Percentiles rank a stretch among this genome's conserved stretches.
These are phyloP conservation scores for Clavariopsis aquatica DNA, from an alignment of 495 filamentous ascomycete species.

Conservation along the genomic window DNA sequence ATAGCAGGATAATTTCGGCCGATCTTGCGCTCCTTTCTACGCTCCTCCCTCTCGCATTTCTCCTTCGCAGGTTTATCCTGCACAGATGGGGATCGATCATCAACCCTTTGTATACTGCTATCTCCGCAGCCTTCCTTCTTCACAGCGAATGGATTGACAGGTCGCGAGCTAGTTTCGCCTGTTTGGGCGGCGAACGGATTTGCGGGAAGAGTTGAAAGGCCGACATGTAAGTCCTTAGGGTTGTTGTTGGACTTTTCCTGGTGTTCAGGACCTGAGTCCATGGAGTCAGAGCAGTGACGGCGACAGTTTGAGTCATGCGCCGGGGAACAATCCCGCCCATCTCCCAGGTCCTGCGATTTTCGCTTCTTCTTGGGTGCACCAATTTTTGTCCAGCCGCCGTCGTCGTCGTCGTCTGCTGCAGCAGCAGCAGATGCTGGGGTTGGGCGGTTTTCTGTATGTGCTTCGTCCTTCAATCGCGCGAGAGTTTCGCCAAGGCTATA, in stretches of 20 bases:
- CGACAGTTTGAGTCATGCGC: not conserved
- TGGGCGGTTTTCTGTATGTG: not conserved
- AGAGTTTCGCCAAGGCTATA: slow-evolving; percentile 39
- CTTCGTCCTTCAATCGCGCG: slow-evolving; percentile 24
- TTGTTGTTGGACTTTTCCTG: not conserved
- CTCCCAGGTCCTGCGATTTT: not conserved
- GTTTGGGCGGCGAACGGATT: not conserved
- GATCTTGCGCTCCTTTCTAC: slow-evolving; percentile 31
- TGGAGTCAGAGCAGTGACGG: not conserved
- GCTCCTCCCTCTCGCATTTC: slow-evolving; percentile 24
- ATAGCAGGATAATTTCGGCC: slow-evolving; percentile 69
- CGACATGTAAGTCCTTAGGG: not conserved
- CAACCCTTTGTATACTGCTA: not conserved
- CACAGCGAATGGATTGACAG: not conserved
- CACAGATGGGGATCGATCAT: not conserved
- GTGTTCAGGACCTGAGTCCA: not conserved
- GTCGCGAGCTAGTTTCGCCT: not conserved
- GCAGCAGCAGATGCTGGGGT: not conserved
- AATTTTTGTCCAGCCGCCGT: slow-evolving; percentile 24
- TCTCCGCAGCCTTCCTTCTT: not conserved
- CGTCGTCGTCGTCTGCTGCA: slow-evolving; percentile 15
- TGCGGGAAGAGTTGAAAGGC: not conserved
- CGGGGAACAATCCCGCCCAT: not conserved
- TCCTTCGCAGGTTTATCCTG: not conserved
- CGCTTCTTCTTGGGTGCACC: slow-evolving; percentile 29